Evolutionary conservation across 805 yeast genomes (phyloP).

Genomic region (Nakazawaea sp.): DNA sequence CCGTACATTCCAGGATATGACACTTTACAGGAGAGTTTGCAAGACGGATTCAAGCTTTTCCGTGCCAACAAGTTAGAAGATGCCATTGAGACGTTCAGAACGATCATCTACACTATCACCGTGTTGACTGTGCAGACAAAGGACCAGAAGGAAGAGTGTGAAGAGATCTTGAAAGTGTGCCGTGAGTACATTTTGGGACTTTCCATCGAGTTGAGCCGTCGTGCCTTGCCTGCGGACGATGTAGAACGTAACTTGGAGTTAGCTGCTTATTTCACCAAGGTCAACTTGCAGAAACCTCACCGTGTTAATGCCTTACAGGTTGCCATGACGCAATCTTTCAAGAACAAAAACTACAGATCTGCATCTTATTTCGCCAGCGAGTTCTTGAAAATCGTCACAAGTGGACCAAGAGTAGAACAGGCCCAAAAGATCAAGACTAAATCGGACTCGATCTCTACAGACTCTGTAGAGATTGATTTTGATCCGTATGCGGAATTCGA

Average conservation of each 20-base stretch:
- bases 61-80: conserved; percentile 76
- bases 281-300: conserved; percentile 77
- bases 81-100: conserved; percentile 76
- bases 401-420: conserved; percentile 82
- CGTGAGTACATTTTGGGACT: conserved; percentile 90
- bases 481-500: conserved; percentile 86
- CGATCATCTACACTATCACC: conserved; percentile 68
- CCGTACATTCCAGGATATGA: conserved; percentile 78
- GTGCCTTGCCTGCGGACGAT: conserved; percentile 64
- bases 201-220: conserved; percentile 85
- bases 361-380: conserved; percentile 89
- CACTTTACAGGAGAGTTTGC: conserved; percentile 49
- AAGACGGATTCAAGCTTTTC: conserved; percentile 76
- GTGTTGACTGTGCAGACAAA: conserved; percentile 64
- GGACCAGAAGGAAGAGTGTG: conserved; percentile 72
- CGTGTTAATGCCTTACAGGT: conserved; percentile 84
- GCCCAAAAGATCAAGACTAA: conserved; percentile 77
- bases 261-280: conserved; percentile 92
- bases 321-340: conserved; percentile 91
- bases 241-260: conserved; percentile 85
- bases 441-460: conserved; percentile 86
- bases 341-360: conserved; percentile 77
- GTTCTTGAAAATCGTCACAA: conserved; percentile 59
- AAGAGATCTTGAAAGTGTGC: conserved; percentile 64
- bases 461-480: conserved; percentile 77